Percentiles rank a stretch among this genome's conserved stretches.
These are phyloP conservation scores for Fusarium poae DNA, from an alignment of 2,329 filamentous ascomycete species.

Conservation along the genomic window DNA sequence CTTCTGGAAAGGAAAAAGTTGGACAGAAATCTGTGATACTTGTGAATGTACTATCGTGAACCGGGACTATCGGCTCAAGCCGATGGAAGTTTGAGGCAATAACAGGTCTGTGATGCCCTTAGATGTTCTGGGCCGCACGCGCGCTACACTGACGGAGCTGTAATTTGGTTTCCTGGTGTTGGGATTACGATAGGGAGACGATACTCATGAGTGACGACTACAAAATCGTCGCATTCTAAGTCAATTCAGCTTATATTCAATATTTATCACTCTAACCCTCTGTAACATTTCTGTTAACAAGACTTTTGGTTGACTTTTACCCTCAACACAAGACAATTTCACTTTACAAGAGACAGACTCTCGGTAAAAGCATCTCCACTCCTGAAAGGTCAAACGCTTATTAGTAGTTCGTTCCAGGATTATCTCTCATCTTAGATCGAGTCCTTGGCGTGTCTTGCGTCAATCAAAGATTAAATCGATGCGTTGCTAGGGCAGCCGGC, in stretches of 20 bases:
- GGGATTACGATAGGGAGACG: slow-evolving; percentile 53
- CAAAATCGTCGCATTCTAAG: slow-evolving; percentile 48
- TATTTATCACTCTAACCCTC: slow-evolving; percentile 16
- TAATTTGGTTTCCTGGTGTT: slow-evolving; percentile 43
- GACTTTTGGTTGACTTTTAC: not conserved
- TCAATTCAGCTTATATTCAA: slow-evolving; percentile 43
- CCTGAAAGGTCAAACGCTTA: not conserved
- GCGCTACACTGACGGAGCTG: no score
- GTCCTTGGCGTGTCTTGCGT: slow-evolving; percentile 25
- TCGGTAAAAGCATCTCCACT: slow-evolving; percentile 1
- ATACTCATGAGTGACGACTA: slow-evolving; percentile 52
- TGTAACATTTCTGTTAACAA: not conserved
- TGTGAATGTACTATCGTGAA: no score
- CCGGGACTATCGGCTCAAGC: no score
- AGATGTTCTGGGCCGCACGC: no score
- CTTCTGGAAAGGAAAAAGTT: no score
- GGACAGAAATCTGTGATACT: no score
- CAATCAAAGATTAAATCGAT: slow-evolving; percentile 22
- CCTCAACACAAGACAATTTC: slow-evolving; percentile 8
- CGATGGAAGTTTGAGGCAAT: no score
- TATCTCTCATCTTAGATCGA: slow-evolving; percentile 1
- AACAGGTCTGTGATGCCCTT: no score
- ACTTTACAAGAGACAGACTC: slow-evolving; percentile 1
- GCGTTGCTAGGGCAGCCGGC: slow-evolving; percentile 30
- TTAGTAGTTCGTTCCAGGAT: slow-evolving; percentile 4